Base-by-base conservation (phyloP, 768 basidiomycete species). In the Amanita pseudoporphyria region DNA sequence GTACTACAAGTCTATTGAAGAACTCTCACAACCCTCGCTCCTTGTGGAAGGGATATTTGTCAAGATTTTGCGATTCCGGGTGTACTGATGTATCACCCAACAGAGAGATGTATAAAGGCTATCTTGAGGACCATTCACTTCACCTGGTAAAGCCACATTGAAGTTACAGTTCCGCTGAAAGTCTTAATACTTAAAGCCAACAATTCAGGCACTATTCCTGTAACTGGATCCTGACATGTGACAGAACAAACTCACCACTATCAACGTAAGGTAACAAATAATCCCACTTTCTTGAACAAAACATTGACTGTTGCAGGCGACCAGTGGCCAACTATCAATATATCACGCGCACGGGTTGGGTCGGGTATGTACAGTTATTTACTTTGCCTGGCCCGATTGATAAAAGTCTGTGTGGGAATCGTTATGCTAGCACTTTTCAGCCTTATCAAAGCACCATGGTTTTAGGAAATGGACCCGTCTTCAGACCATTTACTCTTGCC, bases 401-500 rank as follows among this genome's bases (percentile, higher is more conserved):
- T n/a, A n/a, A n/a, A n/a, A n/a, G n/a, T n/a, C n/a, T n/a, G n/a
- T n/a, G n/a, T n/a, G n/a, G n/a, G n/a, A n/a, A n/a, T n/a, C n/a
- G n/a, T n/a, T n/a, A n/a, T n/a, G n/a, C n/a, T n/a, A n/a, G n/a
- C n/a, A n/a, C n/a, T n/a, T n/a, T n/a, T n/a, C n/a, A n/a, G n/a
- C n/a, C n/a, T n/a, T n/a, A n/a, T n/a, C n/a, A n/a, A 28, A 28
- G 26, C 42, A 43, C 19, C 22, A 50, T 50, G 49, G 13, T 40
- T 9, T 36, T 50, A 24, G 13, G 31, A 16, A 50, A 30, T n/a
- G 21, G 22, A 18, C 16, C 49, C 12, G 9, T 26, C 10, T 73
- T 88, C 63, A 82, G 78, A 57, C 73, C 81, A 2, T 97, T 97
- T 67, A 84, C 74, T 16, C 74, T 99, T 47, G 91, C 94, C 0